Conservation (phyloP, 768 basidiomycete species). For the Lentinus tigrinus region DNA sequence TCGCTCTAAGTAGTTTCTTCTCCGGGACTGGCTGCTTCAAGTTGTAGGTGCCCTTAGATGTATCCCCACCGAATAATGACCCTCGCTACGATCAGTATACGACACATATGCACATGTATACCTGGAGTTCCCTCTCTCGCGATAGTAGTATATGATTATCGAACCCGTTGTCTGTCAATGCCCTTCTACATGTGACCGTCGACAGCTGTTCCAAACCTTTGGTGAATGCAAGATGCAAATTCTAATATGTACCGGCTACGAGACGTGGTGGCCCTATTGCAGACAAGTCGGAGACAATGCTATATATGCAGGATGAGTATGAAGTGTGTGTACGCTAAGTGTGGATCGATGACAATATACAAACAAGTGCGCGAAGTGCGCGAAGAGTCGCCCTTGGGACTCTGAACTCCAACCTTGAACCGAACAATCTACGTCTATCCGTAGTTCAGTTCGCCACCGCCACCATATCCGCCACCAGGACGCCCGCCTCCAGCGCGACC, state of each 20-base stretch:
- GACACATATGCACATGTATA: background rate
- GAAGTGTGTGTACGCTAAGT: background rate
- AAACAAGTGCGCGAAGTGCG: background rate
- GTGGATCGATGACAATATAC: background rate
- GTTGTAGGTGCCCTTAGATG: slow-evolving; percentile 12
- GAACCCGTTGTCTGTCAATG: too few relatives aligned
- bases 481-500: slow-evolving; percentile 6
- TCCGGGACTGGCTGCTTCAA: background rate
- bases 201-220: background rate
- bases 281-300: background rate
- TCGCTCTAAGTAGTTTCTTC: slow-evolving; percentile 12
- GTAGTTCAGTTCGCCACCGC: slow-evolving; percentile 30
- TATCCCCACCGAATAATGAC: background rate
- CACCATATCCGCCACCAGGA: slow-evolving; percentile 15
- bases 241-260: background rate
- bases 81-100: background rate
- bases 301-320: background rate
- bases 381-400: background rate
- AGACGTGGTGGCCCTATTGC: background rate
- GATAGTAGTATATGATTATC: background rate
- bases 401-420: background rate
- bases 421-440: slow-evolving; percentile 19
- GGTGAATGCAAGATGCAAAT: too few relatives aligned
- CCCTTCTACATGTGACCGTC: background rate
- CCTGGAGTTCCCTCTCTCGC: background rate